Evolutionary conservation across 805 yeast genomes (phyloP), one percentile per base, ranked within the genome.

Genomic region (Wickerhamomyces kurtzmanii): DNA sequence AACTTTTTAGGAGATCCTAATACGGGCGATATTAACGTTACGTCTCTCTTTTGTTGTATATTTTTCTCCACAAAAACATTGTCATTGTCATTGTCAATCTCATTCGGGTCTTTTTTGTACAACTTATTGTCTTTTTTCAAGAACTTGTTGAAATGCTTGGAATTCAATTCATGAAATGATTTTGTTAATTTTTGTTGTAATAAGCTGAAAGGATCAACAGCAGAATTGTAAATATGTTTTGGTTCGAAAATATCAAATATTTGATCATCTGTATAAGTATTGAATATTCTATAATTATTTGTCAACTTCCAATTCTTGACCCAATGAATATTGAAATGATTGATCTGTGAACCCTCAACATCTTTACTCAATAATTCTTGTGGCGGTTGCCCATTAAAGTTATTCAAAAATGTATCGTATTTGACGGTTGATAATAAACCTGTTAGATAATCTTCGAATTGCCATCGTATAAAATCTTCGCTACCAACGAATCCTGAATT

Each of bases 361-460:
- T 40, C 40, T 34, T 38, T 52, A 39, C 24, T 40, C 41, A 13
- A 47, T 33, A 28, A 43, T 22, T 28, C 53, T 27, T 26, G 55
- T 12, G 62, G 62, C 5, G 60, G 52, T 7, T 45, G 45, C 9
- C 53, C 57, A 29, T 56, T 56, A 26, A 57, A 58, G 29, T 41
- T 45, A 4, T 44, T 49, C 8, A 68, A 40, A 43, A 77, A 84
- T 27, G 65, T 72, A 38, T 68, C 68, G 41, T 76, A 81, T 50
- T 93, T 80, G 14, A 71, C 74, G 15, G 82, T 65, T 0, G 94
- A 63, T 15, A 89, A 49, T 37, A 91, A 50, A 8, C 93, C 84
- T 33, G 80, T 67, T 15, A 87, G 53, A 46, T 91, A 91, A 43
- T 87, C 96, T 47, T 91, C 98, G 52, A 89, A 87, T 43, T 76